Percentiles rank a stretch among this genome's conserved stretches.
Evolutionary conservation across 495 filamentous ascomycete genomes (phyloP).

Genomic region (Neurospora terricola): DNA sequence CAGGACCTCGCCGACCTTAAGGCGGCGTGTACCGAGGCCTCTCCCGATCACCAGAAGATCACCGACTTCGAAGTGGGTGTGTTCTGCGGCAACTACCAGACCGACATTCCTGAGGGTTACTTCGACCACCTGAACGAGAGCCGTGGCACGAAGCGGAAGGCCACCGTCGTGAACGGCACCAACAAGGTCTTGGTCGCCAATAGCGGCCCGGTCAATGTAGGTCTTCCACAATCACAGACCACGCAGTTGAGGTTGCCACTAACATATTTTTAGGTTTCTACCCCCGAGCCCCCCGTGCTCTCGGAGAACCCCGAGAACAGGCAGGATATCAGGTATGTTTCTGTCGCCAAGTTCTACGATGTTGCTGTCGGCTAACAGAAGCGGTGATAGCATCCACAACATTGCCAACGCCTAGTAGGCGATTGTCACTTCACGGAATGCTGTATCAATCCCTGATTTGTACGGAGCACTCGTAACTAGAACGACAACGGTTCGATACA

Average conservation of each 20-base stretch:
- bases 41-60: conserved; percentile 38
- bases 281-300: background rate
- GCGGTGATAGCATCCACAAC: background rate
- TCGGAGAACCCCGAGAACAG: conserved; percentile 11
- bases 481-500: background rate
- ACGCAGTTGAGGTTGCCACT: background rate
- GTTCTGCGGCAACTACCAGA: conserved; percentile 87
- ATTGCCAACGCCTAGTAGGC: conserved; percentile 1
- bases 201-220: conserved; percentile 14
- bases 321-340: conserved; percentile 13
- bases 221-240: background rate
- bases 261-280: background rate
- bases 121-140: conserved; percentile 75
- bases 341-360: background rate
- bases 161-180: background rate
- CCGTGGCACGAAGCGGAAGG: conserved; percentile 61
- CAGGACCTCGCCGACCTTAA: conserved; percentile 79
- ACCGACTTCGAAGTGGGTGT: conserved; percentile 85
- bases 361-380: background rate
- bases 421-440: background rate
- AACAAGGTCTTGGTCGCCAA: conserved; percentile 5
- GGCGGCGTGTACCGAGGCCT: conserved; percentile 64
- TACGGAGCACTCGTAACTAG: background rate
- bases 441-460: background rate
- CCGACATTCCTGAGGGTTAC: conserved; percentile 71